These are phyloP conservation scores for Penicillium odoratum DNA, from an alignment of 495 filamentous ascomycete species.

Conservation along the genomic window DNA sequence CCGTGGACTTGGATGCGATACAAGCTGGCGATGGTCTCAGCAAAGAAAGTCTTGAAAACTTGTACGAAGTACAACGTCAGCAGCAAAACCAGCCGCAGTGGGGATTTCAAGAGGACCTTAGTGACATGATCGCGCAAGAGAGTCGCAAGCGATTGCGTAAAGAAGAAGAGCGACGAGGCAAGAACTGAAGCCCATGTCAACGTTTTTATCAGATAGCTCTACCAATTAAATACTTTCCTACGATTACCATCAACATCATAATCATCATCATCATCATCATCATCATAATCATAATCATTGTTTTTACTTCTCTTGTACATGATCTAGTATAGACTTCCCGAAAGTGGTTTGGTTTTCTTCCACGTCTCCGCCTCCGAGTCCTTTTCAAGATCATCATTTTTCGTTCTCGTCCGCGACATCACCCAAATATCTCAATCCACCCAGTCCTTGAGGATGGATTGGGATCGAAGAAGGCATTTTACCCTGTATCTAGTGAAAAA, in stretches of 20 bases:
- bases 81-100: slow-evolving; percentile 70
- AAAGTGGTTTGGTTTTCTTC: not conserved
- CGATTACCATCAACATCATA: too few species aligned
- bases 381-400: not conserved
- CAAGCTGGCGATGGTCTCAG: slow-evolving; percentile 67
- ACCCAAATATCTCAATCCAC: not conserved
- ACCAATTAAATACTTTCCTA: not conserved
- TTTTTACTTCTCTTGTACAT: not conserved
- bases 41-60: slow-evolving; percentile 63
- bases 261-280: too few species aligned
- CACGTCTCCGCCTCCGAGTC: not conserved
- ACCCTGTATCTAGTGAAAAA: not conserved
- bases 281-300: too few species aligned
- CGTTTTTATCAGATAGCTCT: not conserved
- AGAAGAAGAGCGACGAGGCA: slow-evolving; percentile 72
- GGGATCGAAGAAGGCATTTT: slow-evolving; percentile 51
- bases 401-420: not conserved
- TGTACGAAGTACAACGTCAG: slow-evolving; percentile 76
- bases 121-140: slow-evolving; percentile 95
- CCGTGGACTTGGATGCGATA: slow-evolving; percentile 79
- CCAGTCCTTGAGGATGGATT: slow-evolving; percentile 38
- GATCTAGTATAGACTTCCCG: not conserved
- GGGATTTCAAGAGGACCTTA: slow-evolving; percentile 89
- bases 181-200: slow-evolving; percentile 33
- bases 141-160: slow-evolving; percentile 83